A percentile compares a stretch with the other conserved stretches of the same genome.
Evolutionary conservation across 345 rosid species (phyloP).

Genomic region (Draba incana): DNA sequence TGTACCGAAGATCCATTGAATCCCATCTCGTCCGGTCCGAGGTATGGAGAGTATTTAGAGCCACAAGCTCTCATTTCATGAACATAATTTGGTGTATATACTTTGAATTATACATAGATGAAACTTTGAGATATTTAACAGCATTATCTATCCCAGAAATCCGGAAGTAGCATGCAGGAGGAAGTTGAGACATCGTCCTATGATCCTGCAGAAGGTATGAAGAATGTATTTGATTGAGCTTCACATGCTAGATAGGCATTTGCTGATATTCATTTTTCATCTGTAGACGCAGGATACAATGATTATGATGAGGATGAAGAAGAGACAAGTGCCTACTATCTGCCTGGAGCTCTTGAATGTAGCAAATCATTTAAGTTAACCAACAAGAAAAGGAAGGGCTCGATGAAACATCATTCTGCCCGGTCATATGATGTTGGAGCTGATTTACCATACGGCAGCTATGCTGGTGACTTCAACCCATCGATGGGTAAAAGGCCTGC

Average conservation of each 20-base stretch:
- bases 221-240: conserved; percentile 32
- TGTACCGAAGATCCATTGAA: conserved; percentile 76
- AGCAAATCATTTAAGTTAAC: conserved; percentile 54
- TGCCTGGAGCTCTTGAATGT: conserved; percentile 59
- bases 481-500: conserved; percentile 68
- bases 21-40: conserved; percentile 51
- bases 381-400: conserved; percentile 62
- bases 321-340: conserved; percentile 70
- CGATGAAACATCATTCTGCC: conserved; percentile 46
- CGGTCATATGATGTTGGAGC: conserved; percentile 59
- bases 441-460: conserved; percentile 58
- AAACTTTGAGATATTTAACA: conserved; percentile 20
- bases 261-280: conserved; percentile 28
- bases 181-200: conserved; percentile 76
- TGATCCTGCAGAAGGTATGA: conserved; percentile 71
- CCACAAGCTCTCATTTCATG: conserved; percentile 9
- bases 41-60: conserved; percentile 34
- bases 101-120: background rate
- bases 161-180: conserved; percentile 73
- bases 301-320: conserved; percentile 86
- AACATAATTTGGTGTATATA: conserved; percentile 9
- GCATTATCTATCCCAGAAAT: conserved; percentile 53
- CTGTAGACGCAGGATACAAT: conserved; percentile 63
- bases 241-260: background rate
- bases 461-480: conserved; percentile 51